Evolutionary conservation across 2,329 filamentous ascomycete genomes (phyloP), one percentile per base, ranked within the genome.

Genomic region (Verticillium alfalfae): DNA sequence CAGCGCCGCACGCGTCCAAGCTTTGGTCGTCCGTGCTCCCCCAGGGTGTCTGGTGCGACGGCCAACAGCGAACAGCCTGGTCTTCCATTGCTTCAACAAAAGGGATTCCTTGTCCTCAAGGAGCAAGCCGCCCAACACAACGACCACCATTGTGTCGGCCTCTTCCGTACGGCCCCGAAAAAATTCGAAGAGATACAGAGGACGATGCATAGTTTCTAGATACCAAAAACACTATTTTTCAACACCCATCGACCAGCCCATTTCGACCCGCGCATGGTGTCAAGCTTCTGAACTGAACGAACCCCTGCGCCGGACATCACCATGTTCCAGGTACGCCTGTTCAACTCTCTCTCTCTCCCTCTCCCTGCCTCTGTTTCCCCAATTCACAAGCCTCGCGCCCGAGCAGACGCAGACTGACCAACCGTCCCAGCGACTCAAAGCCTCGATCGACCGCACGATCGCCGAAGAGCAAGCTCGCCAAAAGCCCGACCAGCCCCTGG

Each of bases 381-480:
- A 34, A 34, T 31, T 26, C 10, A 31, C 18, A 10, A 26, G 26
- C 26, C 26, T 31, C 26, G 26, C 26, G 26, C 26, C 26, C 3
- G 26, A 5, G 26, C 26, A 31, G 26, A 61, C 7, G 16, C 34
- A n/a, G 10, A 22, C 54, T 56, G 54, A 56, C 31, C 13, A 15
- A 13, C 8, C 13, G 12, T 15, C 61, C 59, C 72, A 95, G 90
- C 86, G 91, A 80, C 81, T 96, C 69, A 91, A 92, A 78, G 91
- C 89, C 70, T 90, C 90, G 63, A 92, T 96, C 73, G 91, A 96
- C 73, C 88, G 88, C 69, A 89, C 89, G 70, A 95, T 97, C 70
- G 91, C 92, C 70, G 92, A 97, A 78, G 93, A 97, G 78, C 92
- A 96, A 76, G 90, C 92, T 62, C 89, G 91, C 62, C 90, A 93